Conservation (phyloP, 1,284 basidiomycete genomes). For the Albatrellus sp. region DNA sequence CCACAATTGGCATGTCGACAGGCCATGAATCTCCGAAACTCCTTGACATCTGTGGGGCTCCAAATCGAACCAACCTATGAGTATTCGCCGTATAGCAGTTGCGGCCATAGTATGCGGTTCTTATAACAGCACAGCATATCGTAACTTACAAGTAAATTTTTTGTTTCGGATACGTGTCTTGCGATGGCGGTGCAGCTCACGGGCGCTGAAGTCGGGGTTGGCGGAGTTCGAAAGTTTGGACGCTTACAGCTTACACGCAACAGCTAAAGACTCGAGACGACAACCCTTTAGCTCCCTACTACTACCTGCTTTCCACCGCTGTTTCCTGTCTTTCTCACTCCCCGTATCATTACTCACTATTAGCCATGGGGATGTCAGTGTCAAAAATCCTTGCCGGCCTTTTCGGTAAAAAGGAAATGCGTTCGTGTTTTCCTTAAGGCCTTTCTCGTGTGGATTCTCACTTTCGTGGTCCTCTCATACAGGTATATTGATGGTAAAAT, state of each 20-base stretch:
- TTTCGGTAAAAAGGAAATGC: constrained; percentile 99
- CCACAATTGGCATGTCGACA: no score
- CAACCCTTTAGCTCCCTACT: constrained; percentile 9
- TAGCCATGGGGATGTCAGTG: constrained; percentile 75
- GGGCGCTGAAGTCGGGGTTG: constrained; percentile 1
- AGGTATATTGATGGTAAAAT: constrained; percentile 47
- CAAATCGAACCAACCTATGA: no score
- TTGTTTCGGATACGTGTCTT: background rate
- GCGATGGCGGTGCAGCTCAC: background rate
- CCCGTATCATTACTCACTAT: constrained; percentile 10
- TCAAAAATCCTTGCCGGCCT: constrained; percentile 76
- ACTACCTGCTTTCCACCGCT: constrained; percentile 15
- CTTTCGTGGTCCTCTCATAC: constrained; percentile 9
- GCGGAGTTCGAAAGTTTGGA: constrained; percentile 11
- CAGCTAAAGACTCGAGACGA: constrained; percentile 10
- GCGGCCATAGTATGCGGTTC: no score
- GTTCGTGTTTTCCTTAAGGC: constrained; percentile 39
- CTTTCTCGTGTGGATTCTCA: constrained; percentile 12
- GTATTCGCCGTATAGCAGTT: no score
- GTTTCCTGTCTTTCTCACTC: constrained; percentile 11
- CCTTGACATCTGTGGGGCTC: no score
- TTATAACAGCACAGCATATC: no score
- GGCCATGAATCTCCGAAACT: no score
- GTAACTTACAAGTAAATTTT: background rate
- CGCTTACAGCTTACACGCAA: constrained; percentile 17